Evolutionary conservation across 2,329 filamentous ascomycete genomes (phyloP).

Genomic region (Fusarium citri): DNA sequence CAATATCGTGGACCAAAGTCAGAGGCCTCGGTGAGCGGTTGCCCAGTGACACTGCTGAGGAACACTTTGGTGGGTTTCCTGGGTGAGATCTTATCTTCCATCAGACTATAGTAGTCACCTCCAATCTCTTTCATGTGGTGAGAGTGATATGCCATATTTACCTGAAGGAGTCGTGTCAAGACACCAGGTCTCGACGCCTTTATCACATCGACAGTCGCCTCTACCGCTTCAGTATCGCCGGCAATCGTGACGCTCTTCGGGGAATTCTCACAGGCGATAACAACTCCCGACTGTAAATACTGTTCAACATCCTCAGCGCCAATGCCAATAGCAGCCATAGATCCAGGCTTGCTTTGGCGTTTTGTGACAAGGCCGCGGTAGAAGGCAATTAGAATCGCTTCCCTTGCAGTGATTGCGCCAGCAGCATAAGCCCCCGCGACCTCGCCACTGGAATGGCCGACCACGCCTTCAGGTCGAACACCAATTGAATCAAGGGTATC

Average conservation of each 20-base stretch:
- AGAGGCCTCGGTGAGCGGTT: background rate
- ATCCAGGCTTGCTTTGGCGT: background rate
- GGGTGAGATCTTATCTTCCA: background rate
- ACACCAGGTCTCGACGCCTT: background rate
- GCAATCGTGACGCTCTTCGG: slow-evolving; percentile 2
- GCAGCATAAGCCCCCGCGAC: slow-evolving; percentile 1
- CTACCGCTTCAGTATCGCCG: background rate
- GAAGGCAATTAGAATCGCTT: background rate
- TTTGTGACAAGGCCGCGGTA: background rate
- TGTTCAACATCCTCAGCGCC: background rate
- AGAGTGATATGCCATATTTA: slow-evolving; percentile 12
- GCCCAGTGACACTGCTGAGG: background rate
- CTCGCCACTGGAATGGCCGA: slow-evolving; percentile 9
- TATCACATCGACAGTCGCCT: background rate
- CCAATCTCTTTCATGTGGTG: slow-evolving; percentile 8
- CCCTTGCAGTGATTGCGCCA: background rate
- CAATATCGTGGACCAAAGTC: background rate
- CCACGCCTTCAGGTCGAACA: background rate
- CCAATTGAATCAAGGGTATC: background rate
- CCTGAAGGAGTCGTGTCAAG: background rate
- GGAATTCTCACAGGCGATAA: slow-evolving; percentile 7
- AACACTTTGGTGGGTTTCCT: background rate
- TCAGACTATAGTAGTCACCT: background rate
- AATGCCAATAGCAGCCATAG: slow-evolving; percentile 9
- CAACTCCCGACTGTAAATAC: background rate